Evolutionary conservation across 805 yeast species (phyloP).

Genomic region (Hemisphaericaspora nanyangensis): DNA sequence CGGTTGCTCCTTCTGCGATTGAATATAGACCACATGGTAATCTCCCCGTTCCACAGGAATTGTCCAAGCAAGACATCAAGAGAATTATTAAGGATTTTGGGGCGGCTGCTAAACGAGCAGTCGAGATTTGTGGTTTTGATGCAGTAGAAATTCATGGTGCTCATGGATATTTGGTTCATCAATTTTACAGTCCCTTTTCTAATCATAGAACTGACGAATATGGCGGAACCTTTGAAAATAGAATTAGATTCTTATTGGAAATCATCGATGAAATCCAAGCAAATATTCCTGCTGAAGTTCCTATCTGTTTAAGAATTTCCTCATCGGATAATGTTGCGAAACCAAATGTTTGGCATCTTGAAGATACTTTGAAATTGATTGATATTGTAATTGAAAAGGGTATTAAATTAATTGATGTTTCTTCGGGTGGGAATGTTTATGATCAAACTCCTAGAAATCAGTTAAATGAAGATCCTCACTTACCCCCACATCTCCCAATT

Average conservation of each 20-base stretch:
- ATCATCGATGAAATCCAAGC: constrained; percentile 37
- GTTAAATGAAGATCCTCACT: constrained; percentile 6
- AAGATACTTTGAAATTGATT: constrained; percentile 40
- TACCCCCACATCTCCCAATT: constrained; percentile 32
- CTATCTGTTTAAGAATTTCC: constrained; percentile 46
- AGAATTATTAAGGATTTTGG: constrained; percentile 37
- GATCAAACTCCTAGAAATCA: constrained; percentile 20
- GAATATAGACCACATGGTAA: constrained; percentile 23
- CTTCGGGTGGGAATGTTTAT: constrained; percentile 47
- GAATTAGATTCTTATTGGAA: constrained; percentile 48
- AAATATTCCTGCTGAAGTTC: constrained; percentile 35
- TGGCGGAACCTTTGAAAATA: constrained; percentile 59
- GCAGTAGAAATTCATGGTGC: constrained; percentile 65
- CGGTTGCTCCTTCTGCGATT: constrained; percentile 43
- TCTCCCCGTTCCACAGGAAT: constrained; percentile 32
- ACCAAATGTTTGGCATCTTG: constrained; percentile 37
- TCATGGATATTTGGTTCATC: constrained; percentile 52
- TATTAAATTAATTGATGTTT: constrained; percentile 50
- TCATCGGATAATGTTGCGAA: constrained; percentile 40
- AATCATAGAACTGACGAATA: constrained; percentile 58
- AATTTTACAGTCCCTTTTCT: constrained; percentile 41
- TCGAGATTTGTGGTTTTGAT: constrained; percentile 50
- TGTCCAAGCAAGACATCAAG: constrained; percentile 40
- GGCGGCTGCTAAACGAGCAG: constrained; percentile 45
- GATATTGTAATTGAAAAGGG: constrained; percentile 39